phyloP scores from a whole-genome alignment of 257 asterid species.

The Asclepias syriaca region DNA sequence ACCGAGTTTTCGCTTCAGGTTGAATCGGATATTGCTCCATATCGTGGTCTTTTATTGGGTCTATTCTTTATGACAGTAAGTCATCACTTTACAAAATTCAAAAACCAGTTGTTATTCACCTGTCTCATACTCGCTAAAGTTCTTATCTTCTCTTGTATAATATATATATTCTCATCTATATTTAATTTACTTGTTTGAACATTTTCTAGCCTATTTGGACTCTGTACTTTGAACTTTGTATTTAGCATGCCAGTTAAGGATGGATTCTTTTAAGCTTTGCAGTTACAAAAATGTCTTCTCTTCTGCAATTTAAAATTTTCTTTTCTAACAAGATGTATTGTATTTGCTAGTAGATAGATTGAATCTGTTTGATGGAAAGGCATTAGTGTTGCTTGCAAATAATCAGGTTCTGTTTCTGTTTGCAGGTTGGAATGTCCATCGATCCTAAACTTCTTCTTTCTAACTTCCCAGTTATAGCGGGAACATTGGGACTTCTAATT shows the following conservation, averaged over 20 bases:
- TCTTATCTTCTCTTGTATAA: neutral
- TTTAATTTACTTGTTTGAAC: neutral
- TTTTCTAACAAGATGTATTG: neutral
- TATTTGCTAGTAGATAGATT: slow-evolving; percentile 1
- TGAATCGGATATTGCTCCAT: slow-evolving; percentile 99
- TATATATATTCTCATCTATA: neutral
- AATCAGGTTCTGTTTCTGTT: slow-evolving; percentile 14
- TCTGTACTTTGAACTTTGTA: neutral
- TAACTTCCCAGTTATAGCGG: slow-evolving; percentile 84
- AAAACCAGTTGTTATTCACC: neutral
- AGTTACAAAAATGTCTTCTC: neutral
- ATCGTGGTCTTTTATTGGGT: slow-evolving; percentile 97
- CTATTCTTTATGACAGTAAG: slow-evolving; percentile 99
- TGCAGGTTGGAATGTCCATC: slow-evolving; percentile 99
- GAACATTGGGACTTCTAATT: slow-evolving; percentile 74
- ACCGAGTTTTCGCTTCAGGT: slow-evolving; percentile 98
- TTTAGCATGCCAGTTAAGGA: neutral
- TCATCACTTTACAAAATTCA: neutral
- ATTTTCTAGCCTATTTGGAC: neutral
- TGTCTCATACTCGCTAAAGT: neutral
- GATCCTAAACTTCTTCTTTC: slow-evolving; percentile 95
- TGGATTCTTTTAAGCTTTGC: neutral
- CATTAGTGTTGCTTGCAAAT: slow-evolving; percentile 5
- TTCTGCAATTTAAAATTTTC: neutral
- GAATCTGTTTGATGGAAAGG: neutral